A percentile compares a stretch with the other conserved stretches of the same genome.
Evolutionary conservation across 805 yeast genomes (phyloP).

Genomic region (Hanseniaspora opuntiae): DNA sequence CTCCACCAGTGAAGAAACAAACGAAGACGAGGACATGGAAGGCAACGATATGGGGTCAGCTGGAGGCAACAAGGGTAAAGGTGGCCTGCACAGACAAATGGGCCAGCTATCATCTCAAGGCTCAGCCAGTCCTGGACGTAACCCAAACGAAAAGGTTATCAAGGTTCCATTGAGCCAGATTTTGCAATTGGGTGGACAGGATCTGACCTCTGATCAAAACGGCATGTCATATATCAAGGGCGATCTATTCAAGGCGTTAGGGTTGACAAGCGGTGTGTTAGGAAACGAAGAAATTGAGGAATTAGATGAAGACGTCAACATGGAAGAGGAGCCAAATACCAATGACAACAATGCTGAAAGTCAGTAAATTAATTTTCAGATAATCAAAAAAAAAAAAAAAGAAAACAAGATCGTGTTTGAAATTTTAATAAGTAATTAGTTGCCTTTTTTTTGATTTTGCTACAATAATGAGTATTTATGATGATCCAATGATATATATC

Average conservation of each 20-base stretch:
- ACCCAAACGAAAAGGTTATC: slow-evolving; percentile 8
- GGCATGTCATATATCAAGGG: slow-evolving; percentile 54
- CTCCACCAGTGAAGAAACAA: slow-evolving; percentile 3
- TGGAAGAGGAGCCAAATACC: slow-evolving; percentile 2
- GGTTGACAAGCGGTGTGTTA: slow-evolving; percentile 25
- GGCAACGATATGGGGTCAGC: slow-evolving; percentile 23
- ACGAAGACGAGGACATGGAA: slow-evolving; percentile 23
- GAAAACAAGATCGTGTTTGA: background rate
- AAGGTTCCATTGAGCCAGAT: slow-evolving; percentile 12
- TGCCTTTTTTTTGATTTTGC: background rate
- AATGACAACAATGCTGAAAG: slow-evolving; percentile 18
- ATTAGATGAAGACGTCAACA: slow-evolving; percentile 19
- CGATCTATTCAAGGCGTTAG: slow-evolving; percentile 48
- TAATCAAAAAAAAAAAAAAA: slow-evolving; percentile 10
- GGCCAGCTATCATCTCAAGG: background rate
- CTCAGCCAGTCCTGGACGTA: background rate
- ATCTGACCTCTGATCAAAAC: slow-evolving; percentile 33
- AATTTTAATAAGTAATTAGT: too few species aligned
- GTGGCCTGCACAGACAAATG: slow-evolving; percentile 12
- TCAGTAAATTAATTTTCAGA: background rate
- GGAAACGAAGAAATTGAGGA: slow-evolving; percentile 25
- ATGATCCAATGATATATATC: too few species aligned
- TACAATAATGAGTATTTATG: too few species aligned
- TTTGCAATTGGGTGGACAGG: slow-evolving; percentile 9
- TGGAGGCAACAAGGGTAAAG: slow-evolving; percentile 16